A percentile compares a stretch with the other conserved stretches of the same genome.
These are phyloP conservation scores for Lentinus tigrinus DNA, from an alignment of 768 basidiomycete species.

Conservation along the genomic window DNA sequence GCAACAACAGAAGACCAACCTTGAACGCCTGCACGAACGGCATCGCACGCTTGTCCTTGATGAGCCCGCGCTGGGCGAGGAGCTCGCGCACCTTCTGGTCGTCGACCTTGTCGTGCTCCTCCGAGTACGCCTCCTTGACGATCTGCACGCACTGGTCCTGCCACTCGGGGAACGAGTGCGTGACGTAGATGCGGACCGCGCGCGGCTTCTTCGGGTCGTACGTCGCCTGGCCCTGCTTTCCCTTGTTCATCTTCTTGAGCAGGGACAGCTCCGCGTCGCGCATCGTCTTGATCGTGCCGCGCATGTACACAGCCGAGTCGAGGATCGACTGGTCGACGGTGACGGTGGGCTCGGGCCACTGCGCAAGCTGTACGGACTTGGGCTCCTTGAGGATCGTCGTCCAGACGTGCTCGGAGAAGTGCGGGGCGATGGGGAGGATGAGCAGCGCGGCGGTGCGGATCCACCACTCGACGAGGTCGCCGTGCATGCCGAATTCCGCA, in stretches of 20 bases:
- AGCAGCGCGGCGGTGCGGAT: slow-evolving; percentile 79
- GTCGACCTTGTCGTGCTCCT: slow-evolving; percentile 65
- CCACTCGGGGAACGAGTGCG: slow-evolving; percentile 91
- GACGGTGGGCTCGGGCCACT: slow-evolving; percentile 70
- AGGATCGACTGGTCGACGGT: slow-evolving; percentile 64
- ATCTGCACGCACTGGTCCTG: slow-evolving; percentile 80
- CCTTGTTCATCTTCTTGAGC: slow-evolving; percentile 78
- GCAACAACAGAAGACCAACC: slow-evolving; percentile 42
- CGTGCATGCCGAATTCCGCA: slow-evolving; percentile 87
- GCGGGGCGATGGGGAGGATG: slow-evolving; percentile 85
- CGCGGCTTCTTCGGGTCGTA: slow-evolving; percentile 89
- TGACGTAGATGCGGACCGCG: slow-evolving; percentile 86
- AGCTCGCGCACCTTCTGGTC: slow-evolving; percentile 73
- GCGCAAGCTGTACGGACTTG: slow-evolving; percentile 77
- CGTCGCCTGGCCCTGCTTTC: slow-evolving; percentile 51
- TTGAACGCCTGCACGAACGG: slow-evolving; percentile 93
- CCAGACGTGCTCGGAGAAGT: slow-evolving; percentile 94
- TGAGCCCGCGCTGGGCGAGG: slow-evolving; percentile 69
- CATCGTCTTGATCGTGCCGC: slow-evolving; percentile 85
- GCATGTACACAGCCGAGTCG: slow-evolving; percentile 83
- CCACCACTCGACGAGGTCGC: slow-evolving; percentile 83
- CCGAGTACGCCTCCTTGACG: slow-evolving; percentile 66
- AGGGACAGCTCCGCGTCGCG: slow-evolving; percentile 82
- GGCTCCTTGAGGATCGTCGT: slow-evolving; percentile 66
- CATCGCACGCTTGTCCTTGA: slow-evolving; percentile 96